A percentile compares a stretch with the other conserved stretches of the same genome.
Evolutionary conservation across 768 basidiomycete genomes (phyloP).

Genomic region (Boletus vinaceobasis): DNA sequence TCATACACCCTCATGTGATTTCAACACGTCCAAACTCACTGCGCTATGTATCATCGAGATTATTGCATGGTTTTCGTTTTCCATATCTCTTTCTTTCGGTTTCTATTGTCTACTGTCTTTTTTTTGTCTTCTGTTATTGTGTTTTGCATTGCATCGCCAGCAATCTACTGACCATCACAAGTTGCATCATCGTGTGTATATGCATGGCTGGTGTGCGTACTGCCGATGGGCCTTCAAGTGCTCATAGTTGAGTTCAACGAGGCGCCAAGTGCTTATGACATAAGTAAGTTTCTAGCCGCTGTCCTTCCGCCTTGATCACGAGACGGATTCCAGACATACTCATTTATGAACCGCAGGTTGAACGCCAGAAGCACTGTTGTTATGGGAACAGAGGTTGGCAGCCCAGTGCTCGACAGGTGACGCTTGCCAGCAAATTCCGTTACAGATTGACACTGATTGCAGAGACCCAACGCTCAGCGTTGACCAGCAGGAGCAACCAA

Average conservation of each 20-base stretch:
- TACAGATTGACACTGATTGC: background rate
- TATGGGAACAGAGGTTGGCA: too few relatives aligned
- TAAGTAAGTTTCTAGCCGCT: background rate
- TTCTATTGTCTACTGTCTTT: background rate
- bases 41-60: slow-evolving; percentile 30
- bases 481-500: background rate
- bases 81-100: too few relatives aligned
- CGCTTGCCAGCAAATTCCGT: background rate
- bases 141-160: slow-evolving; percentile 8
- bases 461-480: background rate
- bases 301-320: background rate
- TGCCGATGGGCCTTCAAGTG: background rate
- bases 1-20: slow-evolving; percentile 7
- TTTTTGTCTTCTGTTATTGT: background rate
- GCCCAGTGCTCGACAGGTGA: background rate
- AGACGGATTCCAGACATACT: background rate
- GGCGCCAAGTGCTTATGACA: background rate
- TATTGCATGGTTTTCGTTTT: slow-evolving; percentile 19
- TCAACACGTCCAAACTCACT: slow-evolving; percentile 18
- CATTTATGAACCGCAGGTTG: background rate
- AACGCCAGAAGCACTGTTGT: background rate
- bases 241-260: background rate
- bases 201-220: background rate
- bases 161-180: slow-evolving; percentile 16
- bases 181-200: background rate